These are phyloP conservation scores for Populus davidiana DNA, from an alignment of 345 rosid genomes.

Conservation along the genomic window DNA sequence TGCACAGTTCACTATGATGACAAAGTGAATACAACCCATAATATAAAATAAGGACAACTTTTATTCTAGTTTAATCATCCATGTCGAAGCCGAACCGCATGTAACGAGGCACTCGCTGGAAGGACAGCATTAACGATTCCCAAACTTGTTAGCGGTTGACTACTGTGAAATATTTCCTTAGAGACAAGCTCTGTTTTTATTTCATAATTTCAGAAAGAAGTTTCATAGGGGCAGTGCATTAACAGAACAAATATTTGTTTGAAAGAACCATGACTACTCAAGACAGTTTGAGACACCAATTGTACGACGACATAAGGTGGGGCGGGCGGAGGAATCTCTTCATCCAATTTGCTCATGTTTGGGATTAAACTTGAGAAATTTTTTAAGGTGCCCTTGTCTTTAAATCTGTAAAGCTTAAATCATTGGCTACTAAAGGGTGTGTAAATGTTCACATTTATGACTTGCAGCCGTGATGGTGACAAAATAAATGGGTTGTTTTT, in stretches of 20 bases:
- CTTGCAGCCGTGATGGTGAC: background rate
- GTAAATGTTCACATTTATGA: too few relatives aligned
- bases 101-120: background rate
- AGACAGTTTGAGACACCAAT: background rate
- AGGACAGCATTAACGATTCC: background rate
- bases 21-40: too few relatives aligned
- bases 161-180: background rate
- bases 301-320: background rate
- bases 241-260: background rate
- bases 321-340: background rate
- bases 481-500: too few relatives aligned
- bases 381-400: background rate
- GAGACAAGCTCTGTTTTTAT: background rate
- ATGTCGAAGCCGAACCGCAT: background rate
- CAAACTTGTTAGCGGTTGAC: background rate
- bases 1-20: too few relatives aligned
- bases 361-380: background rate
- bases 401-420: background rate
- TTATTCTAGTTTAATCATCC: background rate
- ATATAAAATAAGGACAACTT: background rate
- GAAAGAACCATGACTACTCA: background rate
- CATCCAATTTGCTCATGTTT: background rate
- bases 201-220: background rate
- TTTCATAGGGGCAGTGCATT: too few relatives aligned
- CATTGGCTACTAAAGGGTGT: background rate